These are phyloP conservation scores for Schizochytrium sp. DNA, from an alignment of 108 stramenopile genomes.

Conservation along the genomic window DNA sequence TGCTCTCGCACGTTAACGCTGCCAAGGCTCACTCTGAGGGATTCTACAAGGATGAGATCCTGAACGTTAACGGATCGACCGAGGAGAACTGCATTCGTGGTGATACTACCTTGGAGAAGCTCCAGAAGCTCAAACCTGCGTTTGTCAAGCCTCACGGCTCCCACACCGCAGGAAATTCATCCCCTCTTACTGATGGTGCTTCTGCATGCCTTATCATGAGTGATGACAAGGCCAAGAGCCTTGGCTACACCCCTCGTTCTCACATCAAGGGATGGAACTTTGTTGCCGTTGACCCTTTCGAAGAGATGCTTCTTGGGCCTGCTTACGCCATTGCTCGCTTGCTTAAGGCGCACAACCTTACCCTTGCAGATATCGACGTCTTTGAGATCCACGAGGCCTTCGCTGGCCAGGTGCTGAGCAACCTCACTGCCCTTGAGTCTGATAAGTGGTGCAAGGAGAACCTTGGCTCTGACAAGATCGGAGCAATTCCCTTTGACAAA, in stretches of 20 bases:
- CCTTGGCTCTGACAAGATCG: slow-evolving; percentile 77
- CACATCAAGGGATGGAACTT: slow-evolving; percentile 93
- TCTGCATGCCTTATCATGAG: slow-evolving; percentile 91
- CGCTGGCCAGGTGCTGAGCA: slow-evolving; percentile 97
- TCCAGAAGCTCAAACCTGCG: slow-evolving; percentile 93
- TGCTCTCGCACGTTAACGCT: slow-evolving; percentile 87
- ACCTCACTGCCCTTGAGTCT: slow-evolving; percentile 92
- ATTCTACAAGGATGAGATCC: slow-evolving; percentile 90
- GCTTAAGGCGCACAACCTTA: slow-evolving; percentile 83
- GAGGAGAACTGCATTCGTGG: slow-evolving; percentile 96
- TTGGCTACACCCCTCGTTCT: slow-evolving; percentile 93
- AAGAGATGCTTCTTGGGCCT: slow-evolving; percentile 93
- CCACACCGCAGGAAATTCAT: slow-evolving; percentile 98
- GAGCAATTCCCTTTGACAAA: slow-evolving; percentile 88
- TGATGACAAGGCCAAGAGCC: slow-evolving; percentile 90
- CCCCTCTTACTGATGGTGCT: slow-evolving; percentile 96
- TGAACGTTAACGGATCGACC: slow-evolving; percentile 84
- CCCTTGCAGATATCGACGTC: slow-evolving; percentile 85
- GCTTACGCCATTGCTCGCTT: slow-evolving; percentile 89
- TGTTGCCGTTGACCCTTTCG: slow-evolving; percentile 96
- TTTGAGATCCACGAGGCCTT: slow-evolving; percentile 99
- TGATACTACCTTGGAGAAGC: slow-evolving; percentile 88
- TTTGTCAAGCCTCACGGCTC: slow-evolving; percentile 95
- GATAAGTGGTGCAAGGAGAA: slow-evolving; percentile 80
- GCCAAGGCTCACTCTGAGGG: slow-evolving; percentile 91